A percentile compares a stretch with the other conserved stretches of the same genome.
Evolutionary conservation across 2,329 filamentous ascomycete genomes (phyloP).

Genomic region (Dothidotthia symphoricarpi): DNA sequence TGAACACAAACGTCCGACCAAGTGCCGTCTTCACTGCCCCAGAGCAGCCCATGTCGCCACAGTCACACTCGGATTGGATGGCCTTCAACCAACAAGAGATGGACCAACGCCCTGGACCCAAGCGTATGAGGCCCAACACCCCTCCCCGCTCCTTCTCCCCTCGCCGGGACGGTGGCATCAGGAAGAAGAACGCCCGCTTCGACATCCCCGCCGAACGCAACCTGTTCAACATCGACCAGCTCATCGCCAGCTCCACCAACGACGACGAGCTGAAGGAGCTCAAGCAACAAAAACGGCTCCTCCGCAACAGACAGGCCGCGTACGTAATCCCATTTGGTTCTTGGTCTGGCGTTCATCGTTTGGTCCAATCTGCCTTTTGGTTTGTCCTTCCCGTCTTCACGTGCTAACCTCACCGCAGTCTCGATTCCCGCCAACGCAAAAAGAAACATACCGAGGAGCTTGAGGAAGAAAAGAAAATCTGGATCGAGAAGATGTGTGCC

Average conservation of each 20-base stretch:
- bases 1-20: conserved; percentile 45
- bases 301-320: conserved; percentile 96
- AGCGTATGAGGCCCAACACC: conserved; percentile 65
- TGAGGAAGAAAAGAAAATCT: conserved; percentile 95
- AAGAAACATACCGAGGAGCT: conserved; percentile 97
- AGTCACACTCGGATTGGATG: conserved; percentile 61
- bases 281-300: conserved; percentile 94
- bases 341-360: conserved; percentile 31
- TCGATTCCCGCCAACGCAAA: conserved; percentile 95
- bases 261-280: conserved; percentile 96
- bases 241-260: conserved; percentile 83
- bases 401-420: conserved; percentile 55
- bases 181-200: conserved; percentile 98
- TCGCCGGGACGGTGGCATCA: conserved; percentile 77
- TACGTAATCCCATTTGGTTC: conserved; percentile 57
- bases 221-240: conserved; percentile 87
- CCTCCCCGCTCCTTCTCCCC: conserved; percentile 73
- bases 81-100: conserved; percentile 52
- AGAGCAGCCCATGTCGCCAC: conserved; percentile 58
- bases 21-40: conserved; percentile 50
- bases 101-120: conserved; percentile 49
- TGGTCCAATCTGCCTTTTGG: conserved; percentile 34
- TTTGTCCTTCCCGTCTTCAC: conserved; percentile 26
- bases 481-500: conserved; percentile 69
- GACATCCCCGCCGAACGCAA: conserved; percentile 94